phyloP scores from a whole-genome alignment of 345 rosid genomes.

The Salix koriyanagi region DNA sequence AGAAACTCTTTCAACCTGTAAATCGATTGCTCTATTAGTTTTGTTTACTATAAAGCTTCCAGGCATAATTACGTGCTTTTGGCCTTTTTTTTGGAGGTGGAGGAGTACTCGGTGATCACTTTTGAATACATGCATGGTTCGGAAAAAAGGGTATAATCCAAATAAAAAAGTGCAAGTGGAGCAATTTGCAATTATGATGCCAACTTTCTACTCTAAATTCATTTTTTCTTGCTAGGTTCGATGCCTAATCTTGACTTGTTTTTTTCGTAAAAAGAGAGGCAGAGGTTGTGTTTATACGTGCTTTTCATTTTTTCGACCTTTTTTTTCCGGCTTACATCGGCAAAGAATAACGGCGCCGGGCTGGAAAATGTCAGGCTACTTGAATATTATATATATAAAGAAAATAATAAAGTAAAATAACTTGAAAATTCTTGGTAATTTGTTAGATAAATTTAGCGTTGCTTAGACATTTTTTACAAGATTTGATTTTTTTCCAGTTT shows the following conservation, averaged over 20 bases:
- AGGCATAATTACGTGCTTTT: not conserved
- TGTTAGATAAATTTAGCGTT: no score
- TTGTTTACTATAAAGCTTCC: not conserved
- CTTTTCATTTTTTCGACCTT: not conserved
- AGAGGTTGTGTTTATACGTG: not conserved
- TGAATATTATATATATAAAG: no score
- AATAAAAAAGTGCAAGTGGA: not conserved
- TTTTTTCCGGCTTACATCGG: not conserved
- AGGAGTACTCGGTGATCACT: not conserved
- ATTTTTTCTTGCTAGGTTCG: not conserved
- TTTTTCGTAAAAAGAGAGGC: not conserved
- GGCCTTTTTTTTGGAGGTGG: not conserved
- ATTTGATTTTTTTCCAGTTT: no score
- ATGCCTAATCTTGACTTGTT: not conserved
- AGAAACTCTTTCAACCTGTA: not conserved
- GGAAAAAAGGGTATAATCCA: not conserved
- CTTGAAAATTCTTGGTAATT: no score
- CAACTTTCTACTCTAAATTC: not conserved
- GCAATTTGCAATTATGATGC: not conserved
- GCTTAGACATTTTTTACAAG: no score
- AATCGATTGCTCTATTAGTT: not conserved
- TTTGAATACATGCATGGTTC: not conserved
- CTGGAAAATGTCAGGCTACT: not conserved
- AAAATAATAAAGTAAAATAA: no score
- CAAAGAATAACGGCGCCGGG: not conserved